Base-by-base conservation (phyloP, 371 early-diverging fungal genomes). In the Paraphysoderma sedebokerense region DNA sequence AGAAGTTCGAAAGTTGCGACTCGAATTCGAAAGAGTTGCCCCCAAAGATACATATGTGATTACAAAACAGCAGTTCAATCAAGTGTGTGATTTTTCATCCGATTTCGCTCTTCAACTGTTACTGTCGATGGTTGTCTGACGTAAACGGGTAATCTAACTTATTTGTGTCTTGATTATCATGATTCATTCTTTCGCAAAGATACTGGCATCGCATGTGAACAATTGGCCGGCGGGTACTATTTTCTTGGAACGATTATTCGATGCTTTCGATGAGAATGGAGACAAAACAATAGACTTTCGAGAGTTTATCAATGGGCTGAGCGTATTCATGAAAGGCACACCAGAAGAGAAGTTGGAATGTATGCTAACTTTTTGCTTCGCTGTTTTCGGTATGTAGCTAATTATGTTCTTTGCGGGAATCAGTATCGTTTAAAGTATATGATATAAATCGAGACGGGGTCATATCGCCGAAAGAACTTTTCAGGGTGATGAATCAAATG, bases 371-470 rank as follows among this genome's bases (percentile, higher is more conserved):
- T 35, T 30, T 13, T 40, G 27, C 24, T 12, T 46, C 20, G 47
- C 35, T 46, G 20, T 29, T 33, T 40, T 19, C 51, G 20, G 34
- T 26, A 47, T 17, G 37, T 15, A n/a, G 17, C 11, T 30, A 29
- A 15, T 30, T 15, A 8, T 38, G 19, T 44, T 23, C n/a, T 26
- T 33, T 53, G 44, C 37, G 1, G 29, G 38, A 15, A 44, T 11
- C 47, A 86, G 87, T 86, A 47, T 81, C 83, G 2, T 87, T 87
- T 58, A 73, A 75, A 48, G 52, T 87, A 27, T 87, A 84, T 57
- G 87, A 87, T 68, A 65, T 82, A 31, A 75, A 87, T 56, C 77
- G 75, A 44, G 79, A 79, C 56, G 85, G 83, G 13, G 76, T 70
- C 42, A 70, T 87, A 30, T 79, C 84, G 49, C 76, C 72, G 45